phyloP scores from a whole-genome alignment of 805 yeast genomes.

The Metschnikowia proteae region DNA sequence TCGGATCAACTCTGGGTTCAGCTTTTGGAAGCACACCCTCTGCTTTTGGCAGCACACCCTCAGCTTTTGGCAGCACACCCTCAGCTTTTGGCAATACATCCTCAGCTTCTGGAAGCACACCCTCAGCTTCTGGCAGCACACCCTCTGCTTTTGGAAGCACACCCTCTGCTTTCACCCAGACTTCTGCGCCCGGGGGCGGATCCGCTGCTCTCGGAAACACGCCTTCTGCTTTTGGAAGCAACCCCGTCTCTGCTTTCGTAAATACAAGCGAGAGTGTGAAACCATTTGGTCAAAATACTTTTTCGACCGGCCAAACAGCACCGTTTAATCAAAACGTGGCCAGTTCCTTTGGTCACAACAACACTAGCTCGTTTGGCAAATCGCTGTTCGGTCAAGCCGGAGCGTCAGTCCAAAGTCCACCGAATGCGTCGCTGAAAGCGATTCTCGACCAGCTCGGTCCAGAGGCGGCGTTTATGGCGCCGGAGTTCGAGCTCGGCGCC shows the following conservation, averaged over 20 bases:
- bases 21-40: background rate
- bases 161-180: slow-evolving; percentile 1
- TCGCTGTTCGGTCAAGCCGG: background rate
- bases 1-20: slow-evolving; percentile 10
- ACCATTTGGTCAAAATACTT: background rate
- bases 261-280: background rate
- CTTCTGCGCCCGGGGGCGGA: background rate
- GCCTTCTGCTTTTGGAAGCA: background rate
- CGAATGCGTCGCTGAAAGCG: background rate
- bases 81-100: background rate
- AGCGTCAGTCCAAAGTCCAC: background rate
- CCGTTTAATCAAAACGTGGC: slow-evolving; percentile 6
- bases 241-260: background rate
- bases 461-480: slow-evolving; percentile 45
- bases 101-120: background rate
- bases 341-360: background rate
- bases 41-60: slow-evolving; percentile 10
- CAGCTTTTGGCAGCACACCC: slow-evolving; percentile 4
- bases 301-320: slow-evolving; percentile 4
- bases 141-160: slow-evolving; percentile 9
- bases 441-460: slow-evolving; percentile 40
- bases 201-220: background rate
- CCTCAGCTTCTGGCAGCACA: background rate
- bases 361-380: background rate
- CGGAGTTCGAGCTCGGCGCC: slow-evolving; percentile 50